Evolutionary conservation across 352 stramenopile genomes (phyloP), one percentile per base, ranked within the genome.

Genomic region (Phytophthora sojae): DNA sequence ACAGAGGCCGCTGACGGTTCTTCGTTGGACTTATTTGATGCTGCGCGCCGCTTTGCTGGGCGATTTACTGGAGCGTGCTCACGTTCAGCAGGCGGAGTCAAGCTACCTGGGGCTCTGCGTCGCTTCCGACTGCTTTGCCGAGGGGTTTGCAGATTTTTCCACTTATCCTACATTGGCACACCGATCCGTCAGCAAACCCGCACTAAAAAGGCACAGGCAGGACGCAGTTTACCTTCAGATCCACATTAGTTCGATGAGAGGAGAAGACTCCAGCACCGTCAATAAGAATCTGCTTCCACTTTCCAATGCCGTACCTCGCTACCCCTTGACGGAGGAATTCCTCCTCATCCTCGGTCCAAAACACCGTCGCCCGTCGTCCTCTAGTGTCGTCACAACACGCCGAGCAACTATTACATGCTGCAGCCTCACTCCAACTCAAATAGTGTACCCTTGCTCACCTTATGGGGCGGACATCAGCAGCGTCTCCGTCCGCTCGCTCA

Each of bases 311-410:
- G 42, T 74, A 64, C 49, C 67, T 76, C 37, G 59, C 61, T n/a
- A 93, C 81, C n/a, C 81, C 78, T 12, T 57, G 37, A 15, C 79
- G 61, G 9, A 91, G 57, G 35, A 74, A 76, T 4, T 79, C 45
- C 42, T 85, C 83, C 54, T 93, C 85, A 7, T 79, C 75, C 0
- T 54, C 60, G 17, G 65, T 83, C 83, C 85, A 93, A 15, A 69
- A 76, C 26, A 83, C 55, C 1, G 45, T 81, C 45, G 47, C 32
- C 11, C 77, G 75, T 4, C 80, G 66, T 26, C 29, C 35, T 54
- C 73, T 79, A 56, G 9, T 37, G 25, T 26, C 12, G 54, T 30
- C 1, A 49, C 23, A 58, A 42, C 5, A 21, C 8, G 21, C 8
- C 0, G 57, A 21, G 15, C 21, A 21, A 15, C 19, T 57, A 25